Percentiles rank a stretch among this genome's conserved stretches.
These are phyloP conservation scores for Solanum hybrid DNA, from an alignment of 305 asterid species.

Conservation along the genomic window DNA sequence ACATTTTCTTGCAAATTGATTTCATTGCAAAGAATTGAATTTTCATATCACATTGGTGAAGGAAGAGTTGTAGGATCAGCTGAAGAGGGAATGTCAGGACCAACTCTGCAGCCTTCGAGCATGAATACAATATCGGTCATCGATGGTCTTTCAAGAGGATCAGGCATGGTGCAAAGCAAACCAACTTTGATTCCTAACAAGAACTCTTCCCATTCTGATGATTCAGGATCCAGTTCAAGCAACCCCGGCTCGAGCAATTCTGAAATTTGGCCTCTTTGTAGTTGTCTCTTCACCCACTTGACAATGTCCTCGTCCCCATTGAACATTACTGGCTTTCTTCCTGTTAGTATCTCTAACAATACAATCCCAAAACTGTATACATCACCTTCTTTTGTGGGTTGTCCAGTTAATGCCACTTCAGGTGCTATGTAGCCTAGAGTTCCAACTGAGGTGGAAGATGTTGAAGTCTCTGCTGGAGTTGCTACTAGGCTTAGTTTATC, in stretches of 20 bases:
- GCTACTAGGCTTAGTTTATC: slow-evolving; percentile 45
- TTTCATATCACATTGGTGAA: slow-evolving; percentile 44
- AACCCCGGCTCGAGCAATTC: slow-evolving; percentile 83
- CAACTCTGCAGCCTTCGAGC: slow-evolving; percentile 77
- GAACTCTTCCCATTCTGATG: slow-evolving; percentile 89
- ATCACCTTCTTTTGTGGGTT: slow-evolving; percentile 51
- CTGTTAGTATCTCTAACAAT: slow-evolving; percentile 64
- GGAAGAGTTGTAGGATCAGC: slow-evolving; percentile 72
- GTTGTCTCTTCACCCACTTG: slow-evolving; percentile 81
- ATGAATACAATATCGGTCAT: slow-evolving; percentile 77
- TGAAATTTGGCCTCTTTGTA: slow-evolving; percentile 64
- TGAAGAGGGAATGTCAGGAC: slow-evolving; percentile 68
- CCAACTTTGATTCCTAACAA: slow-evolving; percentile 77
- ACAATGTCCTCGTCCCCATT: slow-evolving; percentile 79
- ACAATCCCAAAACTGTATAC: slow-evolving; percentile 75
- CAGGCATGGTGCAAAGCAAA: slow-evolving; percentile 73
- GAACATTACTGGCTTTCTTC: slow-evolving; percentile 77
- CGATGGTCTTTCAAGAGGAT: slow-evolving; percentile 59
- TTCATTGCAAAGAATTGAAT: not conserved
- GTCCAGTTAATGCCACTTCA: slow-evolving; percentile 47
- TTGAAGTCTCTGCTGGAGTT: slow-evolving; percentile 49
- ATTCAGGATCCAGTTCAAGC: slow-evolving; percentile 79
- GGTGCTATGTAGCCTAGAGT: slow-evolving; percentile 70
- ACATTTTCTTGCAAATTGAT: slow-evolving; percentile 5
- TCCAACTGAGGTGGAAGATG: slow-evolving; percentile 49